Percentiles rank a stretch among this genome's conserved stretches.
These are phyloP conservation scores for Avena atlantica DNA, from an alignment of 176 grass and related monocot species.

Conservation along the genomic window DNA sequence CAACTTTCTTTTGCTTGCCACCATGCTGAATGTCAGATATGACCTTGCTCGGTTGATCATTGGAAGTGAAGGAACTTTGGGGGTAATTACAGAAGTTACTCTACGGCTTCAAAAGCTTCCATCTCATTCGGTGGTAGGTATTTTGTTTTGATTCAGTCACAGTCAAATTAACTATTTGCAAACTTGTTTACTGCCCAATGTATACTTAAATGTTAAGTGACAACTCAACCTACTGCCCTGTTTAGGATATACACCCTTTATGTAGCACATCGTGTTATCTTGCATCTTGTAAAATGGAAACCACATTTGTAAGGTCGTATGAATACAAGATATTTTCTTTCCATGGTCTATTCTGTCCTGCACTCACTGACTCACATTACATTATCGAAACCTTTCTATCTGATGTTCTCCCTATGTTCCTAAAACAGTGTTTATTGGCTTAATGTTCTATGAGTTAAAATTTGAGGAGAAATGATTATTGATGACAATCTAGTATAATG, in stretches of 20 bases:
- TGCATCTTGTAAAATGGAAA: slow-evolving; percentile 22
- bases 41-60: slow-evolving; percentile 93
- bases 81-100: slow-evolving; percentile 94
- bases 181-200: neutral
- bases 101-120: slow-evolving; percentile 94
- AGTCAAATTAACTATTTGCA: neutral
- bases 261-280: neutral
- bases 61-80: slow-evolving; percentile 97
- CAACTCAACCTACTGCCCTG: neutral
- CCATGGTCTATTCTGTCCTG: slow-evolving; percentile 20
- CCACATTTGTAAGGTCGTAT: neutral
- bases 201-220: neutral
- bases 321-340: slow-evolving; percentile 6
- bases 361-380: neutral
- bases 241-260: slow-evolving; percentile 13
- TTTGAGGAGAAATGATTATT: neutral
- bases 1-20: slow-evolving; percentile 23
- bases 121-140: slow-evolving; percentile 82
- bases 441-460: neutral
- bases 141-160: slow-evolving; percentile 38
- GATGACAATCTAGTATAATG: neutral
- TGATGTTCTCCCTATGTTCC: slow-evolving; percentile 8
- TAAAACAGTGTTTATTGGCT: neutral
- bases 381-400: neutral
- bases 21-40: slow-evolving; percentile 64